phyloP scores from a whole-genome alignment of 495 filamentous ascomycete species.

The Tirmania nivea region DNA sequence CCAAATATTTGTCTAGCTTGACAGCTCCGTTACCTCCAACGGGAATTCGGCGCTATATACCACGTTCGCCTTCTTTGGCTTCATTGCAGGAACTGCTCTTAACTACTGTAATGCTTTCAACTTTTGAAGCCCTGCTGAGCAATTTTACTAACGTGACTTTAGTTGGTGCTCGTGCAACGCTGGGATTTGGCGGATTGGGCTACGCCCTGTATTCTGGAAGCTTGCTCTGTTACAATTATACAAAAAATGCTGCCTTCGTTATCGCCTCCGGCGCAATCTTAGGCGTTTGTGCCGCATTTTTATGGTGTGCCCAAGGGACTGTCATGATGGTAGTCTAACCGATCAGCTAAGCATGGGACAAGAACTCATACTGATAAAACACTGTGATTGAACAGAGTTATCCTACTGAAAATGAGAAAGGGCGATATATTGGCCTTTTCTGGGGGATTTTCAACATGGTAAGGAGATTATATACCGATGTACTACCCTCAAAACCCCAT shows the following conservation, averaged over 20 bases:
- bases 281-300: slow-evolving; percentile 58
- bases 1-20: slow-evolving; percentile 19
- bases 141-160: slow-evolving; percentile 25
- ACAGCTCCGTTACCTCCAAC: slow-evolving; percentile 40
- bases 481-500: too few relatives aligned
- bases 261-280: slow-evolving; percentile 55
- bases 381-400: slow-evolving; percentile 31
- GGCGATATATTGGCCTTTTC: slow-evolving; percentile 72
- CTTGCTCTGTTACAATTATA: slow-evolving; percentile 68
- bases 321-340: slow-evolving; percentile 52
- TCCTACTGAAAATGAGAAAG: slow-evolving; percentile 60
- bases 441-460: slow-evolving; percentile 85
- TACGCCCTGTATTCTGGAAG: slow-evolving; percentile 67
- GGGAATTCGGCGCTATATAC: slow-evolving; percentile 55
- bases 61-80: slow-evolving; percentile 69
- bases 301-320: slow-evolving; percentile 84
- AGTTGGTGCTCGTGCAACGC: slow-evolving; percentile 49
- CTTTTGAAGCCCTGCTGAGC: slow-evolving; percentile 11
- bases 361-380: neutral
- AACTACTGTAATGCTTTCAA: slow-evolving; percentile 10
- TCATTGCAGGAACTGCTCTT: slow-evolving; percentile 57
- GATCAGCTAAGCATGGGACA: neutral
- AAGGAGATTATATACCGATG: neutral
- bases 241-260: slow-evolving; percentile 49
- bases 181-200: slow-evolving; percentile 64